phyloP scores from a whole-genome alignment of 208 protist species.

The Trypanosoma platydactyli region DNA sequence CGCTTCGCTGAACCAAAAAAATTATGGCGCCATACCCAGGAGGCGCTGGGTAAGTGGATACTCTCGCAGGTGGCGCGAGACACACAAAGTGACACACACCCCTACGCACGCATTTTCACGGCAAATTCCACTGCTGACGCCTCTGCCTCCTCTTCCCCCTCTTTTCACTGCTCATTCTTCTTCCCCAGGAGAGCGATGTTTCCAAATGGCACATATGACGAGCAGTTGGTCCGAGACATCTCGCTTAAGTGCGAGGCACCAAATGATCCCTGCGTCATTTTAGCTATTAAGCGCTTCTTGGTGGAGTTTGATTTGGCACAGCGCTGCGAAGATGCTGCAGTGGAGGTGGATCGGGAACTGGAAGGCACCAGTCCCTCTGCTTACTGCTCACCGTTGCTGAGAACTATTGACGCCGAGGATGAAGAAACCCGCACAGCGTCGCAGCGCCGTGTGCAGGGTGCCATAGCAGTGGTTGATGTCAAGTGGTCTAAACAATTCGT shows the following conservation, averaged over 20 bases:
- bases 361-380: conserved; percentile 24
- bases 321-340: conserved; percentile 53
- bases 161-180: conserved; percentile 17
- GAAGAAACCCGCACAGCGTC: conserved; percentile 41
- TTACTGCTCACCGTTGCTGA: conserved; percentile 28
- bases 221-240: conserved; percentile 82
- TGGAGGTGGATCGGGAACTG: conserved; percentile 39
- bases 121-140: not conserved
- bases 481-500: conserved; percentile 41
- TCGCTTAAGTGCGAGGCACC: conserved; percentile 72
- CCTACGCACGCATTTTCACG: not conserved
- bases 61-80: conserved; percentile 81
- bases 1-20: conserved; percentile 74
- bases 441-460: conserved; percentile 60
- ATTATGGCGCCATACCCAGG: conserved; percentile 84
- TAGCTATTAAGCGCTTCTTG: conserved; percentile 37
- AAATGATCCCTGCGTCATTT: conserved; percentile 36
- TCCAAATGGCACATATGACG: conserved; percentile 52
- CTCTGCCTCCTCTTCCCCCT: not conserved
- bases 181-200: conserved; percentile 37
- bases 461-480: conserved; percentile 58
- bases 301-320: conserved; percentile 46
- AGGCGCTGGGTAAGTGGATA: conserved; percentile 88
- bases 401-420: conserved; percentile 39
- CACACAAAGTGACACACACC: not conserved